A percentile compares a stretch with the other conserved stretches of the same genome.
Evolutionary conservation across 371 early-diverging fungal species (phyloP).

Genomic region (Batrachochytrium dendrobatidis): DNA sequence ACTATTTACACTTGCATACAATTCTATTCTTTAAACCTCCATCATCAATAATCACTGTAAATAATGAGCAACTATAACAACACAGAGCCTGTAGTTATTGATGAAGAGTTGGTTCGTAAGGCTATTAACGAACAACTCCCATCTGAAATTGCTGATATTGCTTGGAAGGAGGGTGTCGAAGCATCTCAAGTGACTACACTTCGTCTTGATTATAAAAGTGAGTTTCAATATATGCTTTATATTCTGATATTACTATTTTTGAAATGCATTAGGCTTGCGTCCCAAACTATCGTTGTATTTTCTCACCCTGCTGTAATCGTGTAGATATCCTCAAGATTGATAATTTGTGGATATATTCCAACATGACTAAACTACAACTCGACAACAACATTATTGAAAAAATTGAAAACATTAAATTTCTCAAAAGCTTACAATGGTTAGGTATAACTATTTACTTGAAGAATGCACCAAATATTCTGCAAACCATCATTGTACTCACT

Average conservation of each 20-base stretch:
- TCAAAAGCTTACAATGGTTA: constrained; percentile 47
- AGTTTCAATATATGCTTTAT: too few relatives aligned
- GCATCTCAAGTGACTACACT: constrained; percentile 31
- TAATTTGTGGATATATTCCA: constrained; percentile 46
- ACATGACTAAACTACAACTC: constrained; percentile 47
- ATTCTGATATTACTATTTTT: too few relatives aligned
- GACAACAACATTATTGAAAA: constrained; percentile 56
- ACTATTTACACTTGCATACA: not conserved
- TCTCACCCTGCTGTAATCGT: too few relatives aligned
- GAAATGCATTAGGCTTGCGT: too few relatives aligned
- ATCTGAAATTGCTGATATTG: constrained; percentile 43
- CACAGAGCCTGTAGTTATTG: constrained; percentile 48
- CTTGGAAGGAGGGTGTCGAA: constrained; percentile 43
- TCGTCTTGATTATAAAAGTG: constrained; percentile 53
- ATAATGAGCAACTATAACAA: constrained; percentile 28
- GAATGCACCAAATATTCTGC: too few relatives aligned
- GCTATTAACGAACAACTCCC: constrained; percentile 41
- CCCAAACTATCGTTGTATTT: too few relatives aligned
- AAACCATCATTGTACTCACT: too few relatives aligned
- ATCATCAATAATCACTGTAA: not conserved
- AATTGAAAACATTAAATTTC: constrained; percentile 44
- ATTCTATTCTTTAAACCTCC: not conserved
- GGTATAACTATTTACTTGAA: constrained; percentile 27
- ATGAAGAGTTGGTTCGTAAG: constrained; percentile 41
- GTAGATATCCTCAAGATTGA: constrained; percentile 51